Evolutionary conservation across 1,284 basidiomycete genomes (phyloP), one percentile per base, ranked within the genome.

Genomic region (Sutorius eximius): DNA sequence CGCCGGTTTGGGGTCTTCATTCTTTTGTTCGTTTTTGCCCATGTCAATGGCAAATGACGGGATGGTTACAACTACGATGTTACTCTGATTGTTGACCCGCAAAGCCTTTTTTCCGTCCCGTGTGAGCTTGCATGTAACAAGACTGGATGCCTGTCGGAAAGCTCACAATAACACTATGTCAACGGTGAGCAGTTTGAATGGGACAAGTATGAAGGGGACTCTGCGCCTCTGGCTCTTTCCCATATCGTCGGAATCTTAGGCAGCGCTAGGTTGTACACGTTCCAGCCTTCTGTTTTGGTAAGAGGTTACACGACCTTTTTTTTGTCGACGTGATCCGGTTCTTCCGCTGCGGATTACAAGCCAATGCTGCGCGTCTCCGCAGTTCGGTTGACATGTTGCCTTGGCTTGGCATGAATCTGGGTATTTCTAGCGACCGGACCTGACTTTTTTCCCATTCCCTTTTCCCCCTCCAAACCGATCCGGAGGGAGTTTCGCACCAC

Each of bases 91-190:
- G 5, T 15, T 5, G 13, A 1, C 24, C 0, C 15, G 1, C 22
- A 66, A 36, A 13, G 8, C 2, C 2, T 0, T 0, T 30, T n/a
- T 57, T 3, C 45, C 66, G 5, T 12, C 30, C 0, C 45, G 42
- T 0, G 52, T 41, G 22, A 65, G 59, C n/a, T 45, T 18, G 46
- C 18, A 5, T 2, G 3, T 27, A 9, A 47, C 24, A 27, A 5
- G 9, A 18, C 37, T 27, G 3, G 6, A 13, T 4, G 10, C 12
- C 1, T 32, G 15, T 13, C n/a, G 2, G 11, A 24, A 49, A 20
- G 49, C 65, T 18, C 9, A 64, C 63, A 68, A 64, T 34, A 64
- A 56, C 5, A 60, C 65, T 6, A 66, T 36, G 22, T 64, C 63
- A 11, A 64, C 55, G 1, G 13, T 16, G 10, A 16, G 34, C 16